Percentiles rank a stretch among this genome's conserved stretches.
These are phyloP conservation scores for Aegilops tauschii DNA, from an alignment of 176 grass and related monocot species.

Conservation along the genomic window DNA sequence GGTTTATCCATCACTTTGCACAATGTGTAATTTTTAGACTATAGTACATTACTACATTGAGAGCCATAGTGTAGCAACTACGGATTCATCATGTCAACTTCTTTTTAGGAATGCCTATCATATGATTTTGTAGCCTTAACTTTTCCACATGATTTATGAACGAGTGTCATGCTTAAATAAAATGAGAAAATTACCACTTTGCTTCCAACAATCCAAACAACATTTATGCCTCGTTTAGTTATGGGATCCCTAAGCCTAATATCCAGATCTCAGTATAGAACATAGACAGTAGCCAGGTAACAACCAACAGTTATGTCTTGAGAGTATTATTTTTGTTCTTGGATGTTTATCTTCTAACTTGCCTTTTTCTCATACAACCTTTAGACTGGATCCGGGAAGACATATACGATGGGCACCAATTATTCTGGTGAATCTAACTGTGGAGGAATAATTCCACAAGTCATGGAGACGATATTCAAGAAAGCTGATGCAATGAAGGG, in stretches of 20 bases:
- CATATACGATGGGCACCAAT: slow-evolving; percentile 98
- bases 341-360: slow-evolving; percentile 14
- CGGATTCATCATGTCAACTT: not conserved
- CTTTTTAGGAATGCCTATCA: not conserved
- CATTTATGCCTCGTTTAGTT: not conserved
- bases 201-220: not conserved
- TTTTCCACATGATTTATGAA: not conserved
- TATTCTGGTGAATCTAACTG: slow-evolving; percentile 58
- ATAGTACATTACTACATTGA: not conserved
- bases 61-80: not conserved
- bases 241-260: not conserved
- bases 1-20: not conserved
- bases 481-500: slow-evolving; percentile 63
- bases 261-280: not conserved
- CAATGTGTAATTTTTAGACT: not conserved
- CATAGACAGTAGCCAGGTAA: not conserved
- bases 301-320: not conserved
- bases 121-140: not conserved
- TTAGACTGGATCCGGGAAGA: slow-evolving; percentile 95
- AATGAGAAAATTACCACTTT: not conserved
- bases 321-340: slow-evolving; percentile 19
- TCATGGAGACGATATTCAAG: slow-evolving; percentile 91
- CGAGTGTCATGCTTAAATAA: slow-evolving; percentile 5
- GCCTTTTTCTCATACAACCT: slow-evolving; percentile 29
- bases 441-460: slow-evolving; percentile 89